Conservation (phyloP, 768 basidiomycete species). For the Tulasnella sp. region DNA sequence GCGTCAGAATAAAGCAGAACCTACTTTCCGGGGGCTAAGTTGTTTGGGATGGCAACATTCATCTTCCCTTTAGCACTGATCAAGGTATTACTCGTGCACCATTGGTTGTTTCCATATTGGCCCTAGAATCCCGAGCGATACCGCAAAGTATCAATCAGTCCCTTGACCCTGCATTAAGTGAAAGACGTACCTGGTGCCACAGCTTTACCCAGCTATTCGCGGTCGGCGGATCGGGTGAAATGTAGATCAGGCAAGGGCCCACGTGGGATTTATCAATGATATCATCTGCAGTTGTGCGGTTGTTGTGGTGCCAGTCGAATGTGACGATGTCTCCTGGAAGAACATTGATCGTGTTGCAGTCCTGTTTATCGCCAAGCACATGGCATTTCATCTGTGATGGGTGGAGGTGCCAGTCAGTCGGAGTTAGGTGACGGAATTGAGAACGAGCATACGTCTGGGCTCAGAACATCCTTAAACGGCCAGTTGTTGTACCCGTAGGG, state of each 20-base stretch:
- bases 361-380: slow-evolving; percentile 11
- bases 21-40: slow-evolving; percentile 23
- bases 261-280: slow-evolving; percentile 15
- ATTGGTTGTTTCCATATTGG: background rate
- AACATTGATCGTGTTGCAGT: slow-evolving; percentile 21
- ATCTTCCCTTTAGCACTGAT: slow-evolving; percentile 14
- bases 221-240: slow-evolving; percentile 23
- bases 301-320: slow-evolving; percentile 16
- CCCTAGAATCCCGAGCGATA: background rate
- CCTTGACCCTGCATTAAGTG: background rate
- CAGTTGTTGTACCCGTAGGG: slow-evolving; percentile 11
- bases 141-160: background rate
- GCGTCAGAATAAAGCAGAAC: background rate
- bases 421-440: background rate
- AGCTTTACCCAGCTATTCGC: slow-evolving; percentile 23
- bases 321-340: slow-evolving; percentile 21
- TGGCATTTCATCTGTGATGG: background rate
- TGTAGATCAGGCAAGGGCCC: slow-evolving; percentile 17
- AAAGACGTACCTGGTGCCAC: background rate
- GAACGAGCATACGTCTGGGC: background rate
- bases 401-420: background rate
- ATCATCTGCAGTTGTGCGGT: slow-evolving; percentile 19
- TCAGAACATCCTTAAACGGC: slow-evolving; percentile 7
- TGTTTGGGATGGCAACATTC: slow-evolving; percentile 12
- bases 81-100: slow-evolving; percentile 15